phyloP scores from a whole-genome alignment of 1,284 basidiomycete species.

The Vanrija sp. region DNA sequence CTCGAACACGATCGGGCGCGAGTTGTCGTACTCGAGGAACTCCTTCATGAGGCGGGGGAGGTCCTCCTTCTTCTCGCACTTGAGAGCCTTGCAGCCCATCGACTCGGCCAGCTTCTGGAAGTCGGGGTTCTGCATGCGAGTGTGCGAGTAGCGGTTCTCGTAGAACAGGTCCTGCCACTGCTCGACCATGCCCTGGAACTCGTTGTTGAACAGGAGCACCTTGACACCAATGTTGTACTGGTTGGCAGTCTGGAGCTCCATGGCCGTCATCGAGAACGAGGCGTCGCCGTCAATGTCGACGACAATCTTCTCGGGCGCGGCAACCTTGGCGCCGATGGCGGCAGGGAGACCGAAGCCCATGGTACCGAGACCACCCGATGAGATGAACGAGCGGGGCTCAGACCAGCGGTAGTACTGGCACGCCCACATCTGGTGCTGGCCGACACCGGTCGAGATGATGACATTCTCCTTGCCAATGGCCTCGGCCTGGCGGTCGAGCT shows the following conservation, averaged over 20 bases:
- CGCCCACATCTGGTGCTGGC: constrained; percentile 99
- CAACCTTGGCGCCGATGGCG: constrained; percentile 94
- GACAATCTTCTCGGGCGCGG: constrained; percentile 86
- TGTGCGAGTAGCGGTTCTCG: constrained; percentile 89
- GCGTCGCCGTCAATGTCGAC: constrained; percentile 97
- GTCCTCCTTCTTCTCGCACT: constrained; percentile 67
- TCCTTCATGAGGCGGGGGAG: constrained; percentile 95
- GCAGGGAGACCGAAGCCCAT: constrained; percentile 98
- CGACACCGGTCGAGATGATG: constrained; percentile 88
- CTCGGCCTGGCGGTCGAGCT: constrained; percentile 71
- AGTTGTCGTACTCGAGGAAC: constrained; percentile 83
- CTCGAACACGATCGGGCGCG: constrained; percentile 84
- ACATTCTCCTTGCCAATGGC: constrained; percentile 72
- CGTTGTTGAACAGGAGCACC: constrained; percentile 79
- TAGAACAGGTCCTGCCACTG: constrained; percentile 99
- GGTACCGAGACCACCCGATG: constrained; percentile 93
- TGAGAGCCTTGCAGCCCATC: constrained; percentile 88
- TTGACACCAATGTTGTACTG: constrained; percentile 94
- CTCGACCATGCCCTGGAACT: constrained; percentile 96
- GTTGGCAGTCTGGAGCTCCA: constrained; percentile 93
- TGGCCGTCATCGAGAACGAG: constrained; percentile 97
- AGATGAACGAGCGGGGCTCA: constrained; percentile 81
- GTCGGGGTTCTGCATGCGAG: constrained; percentile 89
- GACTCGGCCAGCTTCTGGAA: constrained; percentile 81
- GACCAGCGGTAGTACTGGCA: constrained; percentile 92